A percentile compares a stretch with the other conserved stretches of the same genome.
Conservation (phyloP, 2,329 filamentous ascomycete genomes). For the Penicillium sp. region DNA sequence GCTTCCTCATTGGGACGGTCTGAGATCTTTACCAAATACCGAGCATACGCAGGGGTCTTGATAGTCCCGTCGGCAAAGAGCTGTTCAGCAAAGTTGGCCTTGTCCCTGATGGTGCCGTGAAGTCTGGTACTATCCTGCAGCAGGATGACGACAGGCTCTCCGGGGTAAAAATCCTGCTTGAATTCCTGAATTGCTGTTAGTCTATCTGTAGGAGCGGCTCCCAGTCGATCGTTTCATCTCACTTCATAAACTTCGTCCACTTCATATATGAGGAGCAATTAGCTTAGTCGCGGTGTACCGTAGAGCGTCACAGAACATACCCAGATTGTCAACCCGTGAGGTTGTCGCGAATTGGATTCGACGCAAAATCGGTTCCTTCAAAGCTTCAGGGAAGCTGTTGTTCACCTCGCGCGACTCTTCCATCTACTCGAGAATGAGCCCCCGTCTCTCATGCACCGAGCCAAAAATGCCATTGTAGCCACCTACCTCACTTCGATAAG, state of each 20-base stretch:
- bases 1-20: slow-evolving; percentile 70
- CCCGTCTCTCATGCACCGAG: neutral
- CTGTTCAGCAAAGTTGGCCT: slow-evolving; percentile 69
- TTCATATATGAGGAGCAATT: slow-evolving; percentile 24
- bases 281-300: neutral
- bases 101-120: slow-evolving; percentile 78
- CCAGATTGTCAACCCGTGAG: slow-evolving; percentile 81
- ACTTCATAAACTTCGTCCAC: slow-evolving; percentile 55
- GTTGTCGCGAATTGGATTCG: slow-evolving; percentile 89
- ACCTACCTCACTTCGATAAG: slow-evolving; percentile 84
- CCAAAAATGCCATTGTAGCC: neutral
- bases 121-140: slow-evolving; percentile 67
- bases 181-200: slow-evolving; percentile 57
- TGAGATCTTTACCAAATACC: slow-evolving; percentile 77
- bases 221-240: slow-evolving; percentile 15
- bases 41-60: slow-evolving; percentile 66
- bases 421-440: slow-evolving; percentile 51
- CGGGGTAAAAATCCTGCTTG: slow-evolving; percentile 86
- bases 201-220: neutral
- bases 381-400: slow-evolving; percentile 82
- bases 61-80: slow-evolving; percentile 66
- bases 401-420: slow-evolving; percentile 86
- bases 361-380: slow-evolving; percentile 87
- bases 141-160: slow-evolving; percentile 76
- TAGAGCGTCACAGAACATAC: slow-evolving; percentile 24